Conservation (phyloP, 768 basidiomycete species). For the Phylloporus sp. region DNA sequence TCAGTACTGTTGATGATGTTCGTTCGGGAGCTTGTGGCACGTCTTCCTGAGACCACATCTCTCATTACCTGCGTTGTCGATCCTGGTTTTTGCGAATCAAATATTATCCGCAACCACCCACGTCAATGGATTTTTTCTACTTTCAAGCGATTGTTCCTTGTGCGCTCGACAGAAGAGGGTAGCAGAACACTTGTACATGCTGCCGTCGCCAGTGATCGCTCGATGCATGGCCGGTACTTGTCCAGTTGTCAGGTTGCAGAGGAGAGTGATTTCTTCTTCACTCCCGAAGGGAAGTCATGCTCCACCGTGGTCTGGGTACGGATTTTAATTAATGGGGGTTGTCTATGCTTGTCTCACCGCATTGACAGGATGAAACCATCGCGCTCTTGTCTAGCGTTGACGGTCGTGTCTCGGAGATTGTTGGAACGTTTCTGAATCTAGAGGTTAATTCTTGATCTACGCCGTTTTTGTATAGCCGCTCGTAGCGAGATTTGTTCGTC, state of each 20-base stretch:
- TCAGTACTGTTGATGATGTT: conserved; percentile 33
- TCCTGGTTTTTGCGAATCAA: conserved; percentile 34
- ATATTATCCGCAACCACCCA: conserved; percentile 16
- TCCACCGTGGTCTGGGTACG: conserved; percentile 33
- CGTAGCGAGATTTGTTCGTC: too few species aligned
- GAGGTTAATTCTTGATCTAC: not conserved
- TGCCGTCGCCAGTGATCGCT: conserved; percentile 23
- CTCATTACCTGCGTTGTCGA: conserved; percentile 25
- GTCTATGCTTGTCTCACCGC: not conserved
- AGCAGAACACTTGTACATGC: conserved; percentile 33
- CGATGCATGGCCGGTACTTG: conserved; percentile 31
- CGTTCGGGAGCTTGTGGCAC: conserved; percentile 28
- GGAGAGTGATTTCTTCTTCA: conserved; percentile 29
- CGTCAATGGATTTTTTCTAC: not conserved
- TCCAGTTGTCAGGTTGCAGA: conserved; percentile 21
- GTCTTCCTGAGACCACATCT: conserved; percentile 19
- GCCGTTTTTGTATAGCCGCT: too few species aligned
- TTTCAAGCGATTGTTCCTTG: conserved; percentile 13
- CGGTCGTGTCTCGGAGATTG: conserved; percentile 18
- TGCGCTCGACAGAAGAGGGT: conserved; percentile 31
- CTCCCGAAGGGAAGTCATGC: conserved; percentile 25
- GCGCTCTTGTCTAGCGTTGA: conserved; percentile 19
- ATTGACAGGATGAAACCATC: conserved; percentile 20
- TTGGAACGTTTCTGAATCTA: conserved; percentile 11
- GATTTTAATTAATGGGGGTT: not conserved